Conservation (phyloP, 192 early-diverging fungal genomes). For the Kappamyces sp. region DNA sequence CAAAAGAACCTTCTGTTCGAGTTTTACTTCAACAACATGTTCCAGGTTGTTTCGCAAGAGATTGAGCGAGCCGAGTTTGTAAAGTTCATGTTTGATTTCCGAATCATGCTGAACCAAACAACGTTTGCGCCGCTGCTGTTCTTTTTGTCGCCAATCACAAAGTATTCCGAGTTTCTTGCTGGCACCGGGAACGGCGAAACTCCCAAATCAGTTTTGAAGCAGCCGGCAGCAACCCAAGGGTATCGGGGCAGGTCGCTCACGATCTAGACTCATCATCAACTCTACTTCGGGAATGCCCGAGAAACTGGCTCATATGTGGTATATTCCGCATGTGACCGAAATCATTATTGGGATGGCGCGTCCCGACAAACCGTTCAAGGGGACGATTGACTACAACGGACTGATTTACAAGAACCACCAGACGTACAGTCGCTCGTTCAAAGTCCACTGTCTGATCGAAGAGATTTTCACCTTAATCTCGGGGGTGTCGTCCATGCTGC, state of each 20-base stretch:
- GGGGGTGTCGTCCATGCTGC: slow-evolving; percentile 34
- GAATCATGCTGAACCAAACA: slow-evolving; percentile 15
- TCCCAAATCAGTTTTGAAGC: slow-evolving; percentile 6
- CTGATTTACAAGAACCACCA: slow-evolving; percentile 32
- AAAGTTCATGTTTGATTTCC: slow-evolving; percentile 31
- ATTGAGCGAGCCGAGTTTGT: slow-evolving; percentile 45
- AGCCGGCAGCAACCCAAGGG: slow-evolving; percentile 10
- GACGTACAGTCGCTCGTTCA: slow-evolving; percentile 29
- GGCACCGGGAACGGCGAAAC: slow-evolving; percentile 2
- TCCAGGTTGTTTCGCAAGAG: slow-evolving; percentile 38
- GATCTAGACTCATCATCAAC: background rate
- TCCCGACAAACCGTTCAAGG: slow-evolving; percentile 22
- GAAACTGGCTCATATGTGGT: slow-evolving; percentile 38
- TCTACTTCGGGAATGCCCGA: slow-evolving; percentile 1
- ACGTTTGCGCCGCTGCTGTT: slow-evolving; percentile 36
- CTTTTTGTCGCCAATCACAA: slow-evolving; percentile 27
- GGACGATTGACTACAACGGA: slow-evolving; percentile 21
- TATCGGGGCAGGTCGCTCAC: slow-evolving; percentile 12
- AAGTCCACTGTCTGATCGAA: slow-evolving; percentile 33
- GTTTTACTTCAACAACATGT: slow-evolving; percentile 42
- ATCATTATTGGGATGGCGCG: slow-evolving; percentile 28
- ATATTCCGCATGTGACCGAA: slow-evolving; percentile 47
- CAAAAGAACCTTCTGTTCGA: slow-evolving; percentile 33
- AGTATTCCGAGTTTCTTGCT: slow-evolving; percentile 37
- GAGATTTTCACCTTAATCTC: slow-evolving; percentile 36